A percentile compares a stretch with the other conserved stretches of the same genome.
phyloP scores from a whole-genome alignment of 2,329 filamentous ascomycete species.

The Ramularia collo-cygni region DNA sequence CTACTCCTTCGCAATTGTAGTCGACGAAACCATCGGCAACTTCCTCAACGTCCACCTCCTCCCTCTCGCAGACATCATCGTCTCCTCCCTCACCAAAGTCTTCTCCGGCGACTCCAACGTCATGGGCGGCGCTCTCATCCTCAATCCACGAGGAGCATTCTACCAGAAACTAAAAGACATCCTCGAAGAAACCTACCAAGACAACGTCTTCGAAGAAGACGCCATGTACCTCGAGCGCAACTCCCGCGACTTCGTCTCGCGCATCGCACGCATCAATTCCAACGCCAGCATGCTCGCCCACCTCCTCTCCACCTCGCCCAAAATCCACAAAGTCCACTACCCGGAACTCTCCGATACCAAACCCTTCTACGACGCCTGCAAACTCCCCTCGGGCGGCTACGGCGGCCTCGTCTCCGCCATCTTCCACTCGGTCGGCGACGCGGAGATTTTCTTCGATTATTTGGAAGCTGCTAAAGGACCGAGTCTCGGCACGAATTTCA shows the following conservation, averaged over 20 bases:
- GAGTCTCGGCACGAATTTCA: constrained; percentile 95
- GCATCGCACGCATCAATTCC: constrained; percentile 75
- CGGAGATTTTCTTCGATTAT: constrained; percentile 75
- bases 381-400: constrained; percentile 70
- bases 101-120: constrained; percentile 98
- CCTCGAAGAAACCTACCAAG: constrained; percentile 65
- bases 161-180: constrained; percentile 62
- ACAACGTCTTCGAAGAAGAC: constrained; percentile 92
- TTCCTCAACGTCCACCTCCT: constrained; percentile 94
- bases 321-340: constrained; percentile 77
- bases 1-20: constrained; percentile 81
- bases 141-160: constrained; percentile 62
- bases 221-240: constrained; percentile 93
- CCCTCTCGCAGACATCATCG: constrained; percentile 80
- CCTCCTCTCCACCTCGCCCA: constrained; percentile 54
- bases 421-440: constrained; percentile 63
- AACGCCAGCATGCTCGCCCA: constrained; percentile 81
- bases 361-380: constrained; percentile 70
- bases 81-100: constrained; percentile 92
- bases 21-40: constrained; percentile 95
- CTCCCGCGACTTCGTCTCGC: constrained; percentile 78
- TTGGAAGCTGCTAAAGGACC: constrained; percentile 88
- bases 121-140: constrained; percentile 72
- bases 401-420: constrained; percentile 82
- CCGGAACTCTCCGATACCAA: constrained; percentile 69